phyloP scores from a whole-genome alignment of 176 grass and related monocot species.

The Areca catechu region DNA sequence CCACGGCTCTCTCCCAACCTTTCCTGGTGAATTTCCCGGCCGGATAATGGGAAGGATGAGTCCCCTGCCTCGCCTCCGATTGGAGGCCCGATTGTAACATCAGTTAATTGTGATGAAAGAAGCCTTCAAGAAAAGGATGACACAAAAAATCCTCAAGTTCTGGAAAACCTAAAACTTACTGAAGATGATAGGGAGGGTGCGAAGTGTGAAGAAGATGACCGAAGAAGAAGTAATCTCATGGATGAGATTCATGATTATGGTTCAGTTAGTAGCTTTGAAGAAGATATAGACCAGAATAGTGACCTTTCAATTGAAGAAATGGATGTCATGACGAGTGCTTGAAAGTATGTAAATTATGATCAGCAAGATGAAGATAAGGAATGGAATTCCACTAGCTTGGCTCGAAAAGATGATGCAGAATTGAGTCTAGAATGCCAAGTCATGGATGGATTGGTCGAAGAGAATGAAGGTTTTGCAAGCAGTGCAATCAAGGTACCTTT shows the following conservation, averaged over 20 bases:
- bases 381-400: conserved; percentile 1
- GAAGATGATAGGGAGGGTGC: too few relatives aligned
- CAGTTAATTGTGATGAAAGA: too few relatives aligned
- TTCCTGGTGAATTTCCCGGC: too few relatives aligned
- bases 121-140: too few relatives aligned
- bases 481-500: conserved; percentile 6
- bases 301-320: conserved; percentile 53
- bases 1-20: too few relatives aligned
- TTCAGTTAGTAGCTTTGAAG: background rate
- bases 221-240: background rate
- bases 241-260: conserved; percentile 8
- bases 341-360: conserved; percentile 47
- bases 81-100: too few relatives aligned
- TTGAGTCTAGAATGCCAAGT: too few relatives aligned
- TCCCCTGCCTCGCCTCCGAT: too few relatives aligned
- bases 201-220: background rate
- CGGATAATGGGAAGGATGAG: too few relatives aligned
- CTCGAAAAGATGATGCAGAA: conserved; percentile 5
- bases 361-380: background rate
- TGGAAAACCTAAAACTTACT: too few relatives aligned
- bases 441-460: background rate
- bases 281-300: conserved; percentile 32
- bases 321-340: conserved; percentile 46
- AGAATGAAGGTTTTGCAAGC: background rate
- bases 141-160: too few relatives aligned